A percentile compares a stretch with the other conserved stretches of the same genome.
phyloP scores from a whole-genome alignment of 139 green algal genomes.

The Ostreobium quekettii region DNA sequence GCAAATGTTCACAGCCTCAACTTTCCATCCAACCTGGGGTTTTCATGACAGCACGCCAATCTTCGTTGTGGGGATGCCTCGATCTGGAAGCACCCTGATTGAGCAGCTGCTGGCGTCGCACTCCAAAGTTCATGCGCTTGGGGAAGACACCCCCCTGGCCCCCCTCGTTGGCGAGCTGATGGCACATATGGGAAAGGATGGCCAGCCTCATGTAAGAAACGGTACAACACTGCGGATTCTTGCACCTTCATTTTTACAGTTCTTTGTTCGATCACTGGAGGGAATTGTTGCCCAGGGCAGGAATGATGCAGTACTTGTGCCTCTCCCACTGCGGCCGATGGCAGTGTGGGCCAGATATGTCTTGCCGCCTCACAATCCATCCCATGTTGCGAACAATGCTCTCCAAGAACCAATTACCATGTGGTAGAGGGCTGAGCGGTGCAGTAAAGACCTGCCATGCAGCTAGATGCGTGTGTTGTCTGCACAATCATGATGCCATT shows the following conservation, averaged over 20 bases:
- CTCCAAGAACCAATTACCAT: too few species aligned
- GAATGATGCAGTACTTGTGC: neutral
- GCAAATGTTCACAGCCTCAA: neutral
- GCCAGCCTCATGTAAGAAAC: neutral
- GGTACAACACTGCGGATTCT: slow-evolving; percentile 1
- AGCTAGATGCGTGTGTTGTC: too few species aligned
- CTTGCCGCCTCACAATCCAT: too few species aligned
- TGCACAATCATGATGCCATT: too few species aligned
- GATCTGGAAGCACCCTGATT: slow-evolving; percentile 64
- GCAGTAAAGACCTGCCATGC: too few species aligned
- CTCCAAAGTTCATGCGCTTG: slow-evolving; percentile 32
- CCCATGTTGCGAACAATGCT: too few species aligned
- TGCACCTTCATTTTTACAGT: slow-evolving; percentile 2
- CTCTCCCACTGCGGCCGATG: neutral
- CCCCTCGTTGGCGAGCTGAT: slow-evolving; percentile 47
- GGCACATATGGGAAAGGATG: slow-evolving; percentile 15
- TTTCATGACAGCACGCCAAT: slow-evolving; percentile 25
- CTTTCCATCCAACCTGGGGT: neutral
- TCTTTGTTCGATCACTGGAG: neutral
- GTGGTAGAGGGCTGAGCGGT: too few species aligned
- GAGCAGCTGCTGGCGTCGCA: slow-evolving; percentile 57
- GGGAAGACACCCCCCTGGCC: slow-evolving; percentile 59
- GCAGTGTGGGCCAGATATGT: neutral
- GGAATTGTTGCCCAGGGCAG: neutral
- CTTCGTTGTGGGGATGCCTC: slow-evolving; percentile 64